Evolutionary conservation across 2,329 filamentous ascomycete genomes (phyloP), one percentile per base, ranked within the genome.

Genomic region (Ascochyta clinopodiicola): DNA sequence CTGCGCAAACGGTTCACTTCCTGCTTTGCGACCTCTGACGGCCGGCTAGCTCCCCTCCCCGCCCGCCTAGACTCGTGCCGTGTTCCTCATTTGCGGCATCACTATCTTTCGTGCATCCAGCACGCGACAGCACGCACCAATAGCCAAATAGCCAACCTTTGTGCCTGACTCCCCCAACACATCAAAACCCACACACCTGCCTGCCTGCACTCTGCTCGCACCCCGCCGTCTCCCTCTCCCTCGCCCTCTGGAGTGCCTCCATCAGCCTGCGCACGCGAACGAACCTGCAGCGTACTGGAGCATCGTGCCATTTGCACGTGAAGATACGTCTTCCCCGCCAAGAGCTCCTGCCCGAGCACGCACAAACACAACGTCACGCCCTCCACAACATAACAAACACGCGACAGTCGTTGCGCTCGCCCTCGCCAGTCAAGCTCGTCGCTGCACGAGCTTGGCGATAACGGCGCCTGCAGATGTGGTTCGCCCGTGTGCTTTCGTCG

Each of bases 401-500:
- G 37, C 69, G 69, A 66, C 70, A 45, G 51, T 47, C 47, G 53
- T 48, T 9, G 45, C 57, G 45, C 44, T 64, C 67, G 63, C 50
- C 61, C 44, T 64, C 67, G 63, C 50, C 61, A 40, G 62, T 64
- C 69, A 63, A 62, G 68, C 69, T 76, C 79, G 79, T 78, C 77
- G 66, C 71, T 74, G 69, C 71, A 80, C 73, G 78, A 79, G 77
- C 76, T 80, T 74, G 75, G 77, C 78, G 77, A 71, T 19, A 62
- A 63, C 69, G 63, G 74, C 75, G 70, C 71, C 77, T 77, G 79
- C 80, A 80, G 78, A 96, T 96, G 91, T 92, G 89, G 89, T 83
- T 94, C 77, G 86, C 93, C 77, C 88, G 89, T 75, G 84, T 89
- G 75, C 74, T 93, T 67, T 91, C 91, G 72, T 91, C 91, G 79